phyloP scores from a whole-genome alignment of 352 stramenopile species.

The Elongisporangium prolatum region DNA sequence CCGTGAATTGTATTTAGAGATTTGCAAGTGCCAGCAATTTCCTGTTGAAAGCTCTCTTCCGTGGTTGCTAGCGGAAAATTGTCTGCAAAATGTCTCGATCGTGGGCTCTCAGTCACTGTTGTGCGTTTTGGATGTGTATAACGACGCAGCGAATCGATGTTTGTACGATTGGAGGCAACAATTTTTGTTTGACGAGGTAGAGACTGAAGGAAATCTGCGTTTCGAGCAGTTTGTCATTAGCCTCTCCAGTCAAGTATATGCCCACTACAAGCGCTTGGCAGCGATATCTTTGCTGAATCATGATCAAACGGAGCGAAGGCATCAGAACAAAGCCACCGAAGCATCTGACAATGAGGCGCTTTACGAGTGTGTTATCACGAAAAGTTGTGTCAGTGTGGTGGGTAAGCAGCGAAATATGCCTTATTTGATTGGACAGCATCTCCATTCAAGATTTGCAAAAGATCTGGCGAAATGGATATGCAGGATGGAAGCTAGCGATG shows the following conservation, averaged over 20 bases:
- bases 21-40: conserved; percentile 65
- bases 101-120: conserved; percentile 29
- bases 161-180: conserved; percentile 56
- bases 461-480: conserved; percentile 50
- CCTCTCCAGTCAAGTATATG: conserved; percentile 60
- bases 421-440: conserved; percentile 42
- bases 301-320: not conserved
- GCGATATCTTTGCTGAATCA: conserved; percentile 3
- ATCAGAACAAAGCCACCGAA: not conserved
- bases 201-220: conserved; percentile 77
- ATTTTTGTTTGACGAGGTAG: conserved; percentile 76
- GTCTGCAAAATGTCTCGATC: conserved; percentile 25
- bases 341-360: conserved; percentile 18
- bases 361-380: conserved; percentile 20
- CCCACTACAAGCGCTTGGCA: conserved; percentile 44
- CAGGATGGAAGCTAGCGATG: conserved; percentile 52
- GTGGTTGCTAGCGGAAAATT: conserved; percentile 73
- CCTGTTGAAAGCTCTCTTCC: conserved; percentile 78
- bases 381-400: conserved; percentile 52
- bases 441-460: conserved; percentile 40
- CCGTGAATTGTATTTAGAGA: conserved; percentile 77
- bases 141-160: conserved; percentile 57
- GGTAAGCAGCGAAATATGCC: conserved; percentile 57
- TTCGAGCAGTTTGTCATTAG: conserved; percentile 77
- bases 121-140: conserved; percentile 81